Conservation (phyloP, 179 eudicot species). For the Camellia oleifera region DNA sequence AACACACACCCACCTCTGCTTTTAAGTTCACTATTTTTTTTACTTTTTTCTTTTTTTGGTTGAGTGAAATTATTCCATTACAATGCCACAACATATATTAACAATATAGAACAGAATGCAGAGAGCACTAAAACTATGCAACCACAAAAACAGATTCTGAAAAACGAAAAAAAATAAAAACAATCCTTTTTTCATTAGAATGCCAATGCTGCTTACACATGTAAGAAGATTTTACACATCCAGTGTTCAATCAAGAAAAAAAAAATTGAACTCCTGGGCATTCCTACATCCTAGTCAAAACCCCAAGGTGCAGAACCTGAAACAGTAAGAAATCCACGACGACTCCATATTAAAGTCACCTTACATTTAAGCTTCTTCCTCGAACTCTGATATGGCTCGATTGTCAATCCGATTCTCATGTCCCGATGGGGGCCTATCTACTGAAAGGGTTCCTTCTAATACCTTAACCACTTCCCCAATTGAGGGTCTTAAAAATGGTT, state of each 20-base stretch:
- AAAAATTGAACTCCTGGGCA: constrained; percentile 9
- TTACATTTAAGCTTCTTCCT: neutral
- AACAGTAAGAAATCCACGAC: neutral
- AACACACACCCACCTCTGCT: no score
- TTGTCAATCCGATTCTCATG: constrained; percentile 22
- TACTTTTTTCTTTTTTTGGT: neutral
- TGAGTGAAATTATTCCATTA: neutral
- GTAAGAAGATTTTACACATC: neutral
- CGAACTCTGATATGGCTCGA: constrained; percentile 20
- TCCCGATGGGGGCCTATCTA: constrained; percentile 54
- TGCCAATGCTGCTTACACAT: neutral
- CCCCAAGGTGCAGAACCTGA: neutral
- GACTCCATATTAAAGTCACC: neutral
- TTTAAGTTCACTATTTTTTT: no score
- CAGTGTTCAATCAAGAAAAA: constrained; percentile 5
- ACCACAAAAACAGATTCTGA: neutral
- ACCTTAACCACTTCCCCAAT: constrained; percentile 65
- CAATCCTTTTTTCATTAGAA: neutral
- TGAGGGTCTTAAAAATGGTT: constrained; percentile 57
- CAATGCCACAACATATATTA: neutral
- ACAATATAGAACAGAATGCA: neutral
- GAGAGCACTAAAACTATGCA: neutral
- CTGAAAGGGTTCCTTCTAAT: constrained; percentile 60
- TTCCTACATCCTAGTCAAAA: neutral
- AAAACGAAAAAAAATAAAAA: neutral